Percentiles rank a stretch among this genome's conserved stretches.
These are phyloP conservation scores for Salix caprea DNA, from an alignment of 345 rosid species.

Conservation along the genomic window DNA sequence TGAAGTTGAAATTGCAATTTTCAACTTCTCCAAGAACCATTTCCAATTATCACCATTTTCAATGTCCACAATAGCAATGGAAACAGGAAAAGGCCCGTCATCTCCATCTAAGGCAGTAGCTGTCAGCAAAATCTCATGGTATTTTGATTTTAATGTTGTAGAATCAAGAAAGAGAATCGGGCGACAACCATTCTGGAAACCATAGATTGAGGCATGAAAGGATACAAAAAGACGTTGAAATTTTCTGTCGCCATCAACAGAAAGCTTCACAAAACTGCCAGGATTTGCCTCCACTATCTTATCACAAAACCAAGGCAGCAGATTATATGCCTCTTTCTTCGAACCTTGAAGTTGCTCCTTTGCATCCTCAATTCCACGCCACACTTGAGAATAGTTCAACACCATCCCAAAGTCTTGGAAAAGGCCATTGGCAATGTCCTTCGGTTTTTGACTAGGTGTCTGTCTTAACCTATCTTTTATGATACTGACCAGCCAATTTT, in stretches of 20 bases:
- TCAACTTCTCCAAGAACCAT: slow-evolving; percentile 79
- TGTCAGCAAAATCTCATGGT: slow-evolving; percentile 67
- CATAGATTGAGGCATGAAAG: slow-evolving; percentile 54
- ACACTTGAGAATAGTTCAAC: slow-evolving; percentile 69
- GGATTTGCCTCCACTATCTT: slow-evolving; percentile 65
- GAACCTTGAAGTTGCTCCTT: slow-evolving; percentile 79
- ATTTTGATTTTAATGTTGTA: slow-evolving; percentile 60
- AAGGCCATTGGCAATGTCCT: slow-evolving; percentile 60
- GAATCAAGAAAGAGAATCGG: slow-evolving; percentile 85
- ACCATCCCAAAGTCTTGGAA: slow-evolving; percentile 71
- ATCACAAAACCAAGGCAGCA: slow-evolving; percentile 66
- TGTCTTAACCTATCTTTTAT: slow-evolving; percentile 75
- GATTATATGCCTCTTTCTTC: slow-evolving; percentile 62
- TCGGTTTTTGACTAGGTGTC: slow-evolving; percentile 75
- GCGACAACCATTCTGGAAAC: slow-evolving; percentile 79
- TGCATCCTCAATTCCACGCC: slow-evolving; percentile 89
- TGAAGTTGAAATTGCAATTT: slow-evolving; percentile 45
- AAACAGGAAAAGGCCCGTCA: slow-evolving; percentile 67
- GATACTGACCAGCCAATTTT: slow-evolving; percentile 74
- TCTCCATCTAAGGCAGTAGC: slow-evolving; percentile 88
- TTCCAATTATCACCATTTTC: slow-evolving; percentile 75
- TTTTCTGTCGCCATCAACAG: slow-evolving; percentile 48
- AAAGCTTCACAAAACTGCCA: slow-evolving; percentile 57
- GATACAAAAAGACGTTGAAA: slow-evolving; percentile 75
- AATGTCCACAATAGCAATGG: slow-evolving; percentile 68